Conservation (phyloP, 192 early-diverging fungal species). For the Piromyces finnis region DNA sequence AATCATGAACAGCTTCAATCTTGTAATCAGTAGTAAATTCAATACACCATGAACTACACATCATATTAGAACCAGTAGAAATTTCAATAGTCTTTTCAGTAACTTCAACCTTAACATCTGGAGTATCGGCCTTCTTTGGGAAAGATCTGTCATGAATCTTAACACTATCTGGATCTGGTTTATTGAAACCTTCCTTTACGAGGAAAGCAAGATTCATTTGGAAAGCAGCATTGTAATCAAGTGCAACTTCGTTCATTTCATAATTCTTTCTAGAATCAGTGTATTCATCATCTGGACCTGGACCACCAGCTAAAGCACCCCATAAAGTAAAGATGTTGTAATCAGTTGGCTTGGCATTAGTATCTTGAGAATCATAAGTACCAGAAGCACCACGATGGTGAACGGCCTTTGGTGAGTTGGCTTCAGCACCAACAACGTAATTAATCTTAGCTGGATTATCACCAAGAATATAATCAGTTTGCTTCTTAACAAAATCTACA, state of each 20-base stretch:
- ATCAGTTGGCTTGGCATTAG: slow-evolving; percentile 5
- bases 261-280: slow-evolving; percentile 21
- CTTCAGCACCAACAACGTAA: slow-evolving; percentile 34
- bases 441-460: slow-evolving; percentile 28
- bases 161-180: not conserved
- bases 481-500: slow-evolving; percentile 2
- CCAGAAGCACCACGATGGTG: slow-evolving; percentile 38
- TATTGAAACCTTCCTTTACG: not conserved
- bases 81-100: not conserved
- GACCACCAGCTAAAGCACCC: slow-evolving; percentile 37
- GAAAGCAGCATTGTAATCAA: not conserved
- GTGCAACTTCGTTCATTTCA: slow-evolving; percentile 13
- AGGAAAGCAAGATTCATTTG: not conserved
- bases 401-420: slow-evolving; percentile 35
- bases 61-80: not conserved
- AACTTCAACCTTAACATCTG: not conserved
- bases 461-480: slow-evolving; percentile 32
- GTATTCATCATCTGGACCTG: slow-evolving; percentile 25
- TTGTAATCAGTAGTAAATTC: not conserved
- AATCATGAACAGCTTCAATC: not conserved
- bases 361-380: slow-evolving; percentile 7
- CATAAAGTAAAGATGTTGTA: slow-evolving; percentile 18
- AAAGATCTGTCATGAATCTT: not conserved
- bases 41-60: not conserved
- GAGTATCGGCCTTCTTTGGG: not conserved